phyloP scores from a whole-genome alignment of 805 yeast species.

The Starmerella scarabaei region DNA sequence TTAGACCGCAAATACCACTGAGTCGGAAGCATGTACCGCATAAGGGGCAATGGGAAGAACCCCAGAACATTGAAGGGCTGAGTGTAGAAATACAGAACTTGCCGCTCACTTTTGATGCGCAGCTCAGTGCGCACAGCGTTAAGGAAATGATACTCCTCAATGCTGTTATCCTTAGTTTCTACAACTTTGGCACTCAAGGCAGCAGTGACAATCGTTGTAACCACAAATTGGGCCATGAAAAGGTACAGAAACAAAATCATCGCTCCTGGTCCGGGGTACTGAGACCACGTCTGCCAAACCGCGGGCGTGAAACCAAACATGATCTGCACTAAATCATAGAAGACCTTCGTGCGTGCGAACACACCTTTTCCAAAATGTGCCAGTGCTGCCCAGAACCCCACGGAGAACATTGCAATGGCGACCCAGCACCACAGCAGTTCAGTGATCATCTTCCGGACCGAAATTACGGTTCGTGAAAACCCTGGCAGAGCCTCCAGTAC shows the following conservation, averaged over 20 bases:
- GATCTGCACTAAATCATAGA: constrained; percentile 39
- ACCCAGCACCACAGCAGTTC: constrained; percentile 39
- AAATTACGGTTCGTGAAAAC: constrained; percentile 39
- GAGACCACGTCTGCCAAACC: constrained; percentile 44
- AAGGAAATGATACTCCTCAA: constrained; percentile 30
- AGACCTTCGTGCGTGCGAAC: constrained; percentile 33
- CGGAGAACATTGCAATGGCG: constrained; percentile 37
- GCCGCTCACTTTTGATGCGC: constrained; percentile 29
- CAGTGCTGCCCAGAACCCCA: constrained; percentile 45
- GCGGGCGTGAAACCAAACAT: constrained; percentile 50
- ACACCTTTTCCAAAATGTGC: constrained; percentile 35
- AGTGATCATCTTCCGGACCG: constrained; percentile 40
- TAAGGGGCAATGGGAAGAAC: constrained; percentile 24
- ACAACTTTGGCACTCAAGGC: constrained; percentile 34
- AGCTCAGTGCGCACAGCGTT: constrained; percentile 30
- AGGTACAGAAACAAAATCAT: constrained; percentile 38
- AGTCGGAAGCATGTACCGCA: constrained; percentile 25
- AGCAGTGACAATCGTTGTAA: constrained; percentile 43
- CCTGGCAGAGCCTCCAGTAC: constrained; percentile 40
- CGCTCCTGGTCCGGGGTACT: constrained; percentile 37
- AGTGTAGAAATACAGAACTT: constrained; percentile 27
- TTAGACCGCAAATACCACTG: constrained; percentile 25
- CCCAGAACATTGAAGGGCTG: constrained; percentile 29
- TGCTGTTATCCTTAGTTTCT: constrained; percentile 26
- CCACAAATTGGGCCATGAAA: constrained; percentile 42